Evolutionary conservation across 2,329 filamentous ascomycete species (phyloP), one percentile per base, ranked within the genome.

Genomic region (Monilinia fructicola): DNA sequence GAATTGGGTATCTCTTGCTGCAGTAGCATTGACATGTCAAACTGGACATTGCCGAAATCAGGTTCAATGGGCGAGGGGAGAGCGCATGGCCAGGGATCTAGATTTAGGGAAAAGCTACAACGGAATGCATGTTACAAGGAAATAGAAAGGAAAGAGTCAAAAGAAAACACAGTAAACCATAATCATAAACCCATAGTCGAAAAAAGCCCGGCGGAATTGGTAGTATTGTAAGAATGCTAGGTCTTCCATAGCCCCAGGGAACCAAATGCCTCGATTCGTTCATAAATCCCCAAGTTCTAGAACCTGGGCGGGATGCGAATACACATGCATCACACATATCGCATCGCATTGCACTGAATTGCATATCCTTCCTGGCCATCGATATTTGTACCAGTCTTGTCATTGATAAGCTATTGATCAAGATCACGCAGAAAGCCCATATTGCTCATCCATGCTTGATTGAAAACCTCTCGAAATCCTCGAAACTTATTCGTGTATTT

Each of bases 371-470:
- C 44, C 44, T 40, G 12, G 18, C 44, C 58, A 26, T 50, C 44
- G 14, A 12, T 50, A 4, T 35, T 70, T 71, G 69, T 69, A 73
- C 68, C 69, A 67, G 67, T 73, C 67, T 73, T 73, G 50, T 67
- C 72, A 76, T 76, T 76, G 69, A 71, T 72, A 70, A 72, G 71
- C 73, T 76, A 76, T 73, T 68, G 66, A 73, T 72, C 64, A 71
- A 71, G 71, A 74, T 71, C 70, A 69, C 68, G 72, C 73, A 72
- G n/a, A 58, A 73, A 73, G 69, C 73, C 74, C 71, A 71, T 72
- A 70, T 73, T 65, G 73, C 73, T 71, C 69, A 71, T 71, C 72
- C 73, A 71, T 73, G 72, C 71, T 70, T 73, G 69, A 72, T 69
- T 71, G 71, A 71, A 72, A 64, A 48, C 40, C 55, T 46, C 54